These are phyloP conservation scores for Pythium sp. DNA, from an alignment of 352 stramenopile species.

Conservation along the genomic window DNA sequence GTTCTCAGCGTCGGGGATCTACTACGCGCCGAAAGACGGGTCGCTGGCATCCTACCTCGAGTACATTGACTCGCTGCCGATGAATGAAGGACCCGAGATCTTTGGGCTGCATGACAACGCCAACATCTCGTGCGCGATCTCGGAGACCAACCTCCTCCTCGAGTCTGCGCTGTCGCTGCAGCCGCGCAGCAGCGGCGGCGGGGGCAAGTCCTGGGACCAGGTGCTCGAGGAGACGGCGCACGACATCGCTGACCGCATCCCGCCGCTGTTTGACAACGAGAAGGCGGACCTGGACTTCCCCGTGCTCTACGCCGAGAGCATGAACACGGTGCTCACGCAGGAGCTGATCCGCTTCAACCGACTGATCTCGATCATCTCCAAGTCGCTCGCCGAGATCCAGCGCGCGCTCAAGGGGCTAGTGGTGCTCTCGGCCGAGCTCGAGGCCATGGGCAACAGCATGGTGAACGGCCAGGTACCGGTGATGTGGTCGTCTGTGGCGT, in stretches of 20 bases:
- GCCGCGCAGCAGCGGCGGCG: constrained; percentile 72
- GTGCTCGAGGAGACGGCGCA: constrained; percentile 80
- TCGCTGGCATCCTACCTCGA: constrained; percentile 56
- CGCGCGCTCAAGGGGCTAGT: constrained; percentile 91
- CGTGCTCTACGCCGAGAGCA: constrained; percentile 80
- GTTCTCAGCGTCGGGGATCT: constrained; percentile 83
- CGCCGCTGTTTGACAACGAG: constrained; percentile 88
- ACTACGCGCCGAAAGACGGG: constrained; percentile 61
- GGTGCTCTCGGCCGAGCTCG: constrained; percentile 90
- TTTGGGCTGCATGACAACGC: constrained; percentile 87
- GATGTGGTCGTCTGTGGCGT: constrained; percentile 82
- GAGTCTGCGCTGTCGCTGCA: constrained; percentile 90
- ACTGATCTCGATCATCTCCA: constrained; percentile 71
- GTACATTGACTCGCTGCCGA: constrained; percentile 81
- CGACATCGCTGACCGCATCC: constrained; percentile 84
- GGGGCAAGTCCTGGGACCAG: constrained; percentile 89
- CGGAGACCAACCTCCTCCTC: constrained; percentile 82
- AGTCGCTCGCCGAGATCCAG: constrained; percentile 86
- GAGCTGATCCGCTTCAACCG: constrained; percentile 92
- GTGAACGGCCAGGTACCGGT: constrained; percentile 88
- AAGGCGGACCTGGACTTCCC: constrained; percentile 85
- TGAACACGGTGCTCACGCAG: constrained; percentile 90
- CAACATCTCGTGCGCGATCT: constrained; percentile 88
- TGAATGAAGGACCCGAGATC: constrained; percentile 84
- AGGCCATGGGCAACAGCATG: constrained; percentile 93